A percentile compares a stretch with the other conserved stretches of the same genome.
Evolutionary conservation across 1,284 basidiomycete genomes (phyloP).

Genomic region (Apiotrichum montevideense): DNA sequence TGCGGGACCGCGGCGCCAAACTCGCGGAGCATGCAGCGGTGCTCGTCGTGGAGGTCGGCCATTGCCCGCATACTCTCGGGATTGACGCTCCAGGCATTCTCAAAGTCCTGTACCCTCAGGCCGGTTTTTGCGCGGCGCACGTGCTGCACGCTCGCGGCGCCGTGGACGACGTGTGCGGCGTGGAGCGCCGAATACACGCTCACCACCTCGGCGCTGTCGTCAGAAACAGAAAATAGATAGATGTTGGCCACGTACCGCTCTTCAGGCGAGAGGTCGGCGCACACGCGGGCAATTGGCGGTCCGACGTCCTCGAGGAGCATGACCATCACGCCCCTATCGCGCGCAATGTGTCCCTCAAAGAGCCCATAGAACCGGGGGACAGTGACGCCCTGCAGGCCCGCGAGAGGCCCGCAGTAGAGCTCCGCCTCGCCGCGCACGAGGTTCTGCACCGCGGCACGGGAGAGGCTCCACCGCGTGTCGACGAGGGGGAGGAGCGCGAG

Average conservation of each 20-base stretch:
- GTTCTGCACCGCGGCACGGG: not conserved
- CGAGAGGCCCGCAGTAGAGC: constrained; percentile 1
- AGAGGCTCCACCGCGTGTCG: constrained; percentile 1
- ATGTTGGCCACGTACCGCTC: not conserved
- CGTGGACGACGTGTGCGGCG: constrained; percentile 5
- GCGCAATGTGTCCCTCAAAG: not conserved
- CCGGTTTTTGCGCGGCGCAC: not conserved
- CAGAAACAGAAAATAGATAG: not conserved
- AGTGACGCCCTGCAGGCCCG: not conserved
- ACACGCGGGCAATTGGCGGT: not conserved
- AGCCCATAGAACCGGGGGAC: constrained; percentile 5
- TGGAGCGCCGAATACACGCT: constrained; percentile 1
- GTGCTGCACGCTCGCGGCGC: constrained; percentile 3
- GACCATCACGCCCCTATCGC: not conserved
- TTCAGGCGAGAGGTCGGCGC: not conserved
- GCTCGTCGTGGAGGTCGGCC: constrained; percentile 6
- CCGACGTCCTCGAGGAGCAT: constrained; percentile 7
- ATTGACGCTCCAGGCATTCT: constrained; percentile 3
- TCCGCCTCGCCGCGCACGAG: constrained; percentile 2
- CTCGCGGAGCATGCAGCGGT: constrained; percentile 5
- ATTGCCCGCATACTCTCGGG: not conserved
- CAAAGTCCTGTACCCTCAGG: constrained; percentile 3
- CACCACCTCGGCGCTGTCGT: constrained; percentile 3
- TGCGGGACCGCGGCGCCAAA: constrained; percentile 2
- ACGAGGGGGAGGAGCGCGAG: not conserved